phyloP scores from a whole-genome alignment of 2,329 filamentous ascomycete genomes.

The Remersonia thermophila region DNA sequence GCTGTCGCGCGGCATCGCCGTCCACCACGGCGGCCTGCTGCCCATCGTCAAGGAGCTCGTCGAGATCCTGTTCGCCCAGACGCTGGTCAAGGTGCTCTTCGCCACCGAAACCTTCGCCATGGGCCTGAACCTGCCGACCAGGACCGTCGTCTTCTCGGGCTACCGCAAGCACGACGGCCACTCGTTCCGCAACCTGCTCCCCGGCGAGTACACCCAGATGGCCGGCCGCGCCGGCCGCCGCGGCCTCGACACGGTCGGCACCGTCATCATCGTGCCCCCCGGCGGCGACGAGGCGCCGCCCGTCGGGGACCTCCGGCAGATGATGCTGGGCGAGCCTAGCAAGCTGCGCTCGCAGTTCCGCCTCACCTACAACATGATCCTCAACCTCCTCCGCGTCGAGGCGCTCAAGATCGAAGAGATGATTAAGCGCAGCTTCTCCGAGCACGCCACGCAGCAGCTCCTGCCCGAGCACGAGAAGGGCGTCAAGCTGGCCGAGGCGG shows the following conservation, averaged over 20 bases:
- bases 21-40: constrained; percentile 87
- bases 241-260: constrained; percentile 84
- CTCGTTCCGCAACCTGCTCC: constrained; percentile 77
- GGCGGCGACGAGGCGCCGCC: constrained; percentile 80
- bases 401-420: constrained; percentile 98
- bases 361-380: constrained; percentile 98
- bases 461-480: constrained; percentile 92
- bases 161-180: constrained; percentile 95
- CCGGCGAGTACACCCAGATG: constrained; percentile 98
- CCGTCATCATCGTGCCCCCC: constrained; percentile 83
- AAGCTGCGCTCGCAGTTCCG: constrained; percentile 94
- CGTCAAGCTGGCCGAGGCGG: constrained; percentile 82
- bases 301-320: constrained; percentile 68
- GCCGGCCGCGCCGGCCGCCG: constrained; percentile 85
- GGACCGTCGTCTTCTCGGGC: constrained; percentile 94
- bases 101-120: constrained; percentile 98
- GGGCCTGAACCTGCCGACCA: constrained; percentile 88
- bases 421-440: constrained; percentile 99
- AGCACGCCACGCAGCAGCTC: constrained; percentile 90
- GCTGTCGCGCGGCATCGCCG: constrained; percentile 77
- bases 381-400: constrained; percentile 88
- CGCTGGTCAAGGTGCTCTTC: constrained; percentile 90
- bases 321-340: constrained; percentile 92
- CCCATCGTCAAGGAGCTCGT: constrained; percentile 98
- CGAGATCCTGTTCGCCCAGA: constrained; percentile 90